Evolutionary conservation across 2,329 filamentous ascomycete species (phyloP).

Genomic region (Blastomyces gilchristii): DNA sequence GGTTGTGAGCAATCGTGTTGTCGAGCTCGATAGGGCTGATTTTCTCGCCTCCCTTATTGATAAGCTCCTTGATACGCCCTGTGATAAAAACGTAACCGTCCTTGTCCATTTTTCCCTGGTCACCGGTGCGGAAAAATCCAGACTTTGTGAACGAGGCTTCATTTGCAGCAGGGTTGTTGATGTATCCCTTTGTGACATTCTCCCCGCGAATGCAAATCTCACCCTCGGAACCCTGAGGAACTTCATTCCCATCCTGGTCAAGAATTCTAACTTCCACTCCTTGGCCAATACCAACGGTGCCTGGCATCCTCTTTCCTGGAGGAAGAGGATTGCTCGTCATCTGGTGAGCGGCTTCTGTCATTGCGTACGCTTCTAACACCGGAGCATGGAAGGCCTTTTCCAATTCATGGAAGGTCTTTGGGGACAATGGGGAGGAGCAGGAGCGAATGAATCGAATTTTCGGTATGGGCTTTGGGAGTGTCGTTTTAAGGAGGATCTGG

Average conservation of each 20-base stretch:
- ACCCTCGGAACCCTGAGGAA: constrained; percentile 59
- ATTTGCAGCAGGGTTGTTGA: constrained; percentile 74
- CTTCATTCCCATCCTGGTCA: constrained; percentile 56
- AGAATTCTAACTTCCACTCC: constrained; percentile 75
- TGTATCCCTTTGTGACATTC: constrained; percentile 75
- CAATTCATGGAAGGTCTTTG: constrained; percentile 69
- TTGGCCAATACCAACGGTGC: constrained; percentile 72
- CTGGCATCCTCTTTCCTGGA: constrained; percentile 62
- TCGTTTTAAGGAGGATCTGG: constrained; percentile 71
- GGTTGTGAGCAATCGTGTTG: constrained; percentile 65
- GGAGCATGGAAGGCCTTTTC: constrained; percentile 67
- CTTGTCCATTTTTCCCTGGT: constrained; percentile 69
- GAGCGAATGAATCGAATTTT: constrained; percentile 78
- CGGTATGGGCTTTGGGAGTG: constrained; percentile 56
- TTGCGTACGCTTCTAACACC: constrained; percentile 81
- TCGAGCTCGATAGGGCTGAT: constrained; percentile 82
- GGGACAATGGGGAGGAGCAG: constrained; percentile 73
- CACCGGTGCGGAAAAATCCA: constrained; percentile 82
- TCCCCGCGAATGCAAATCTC: constrained; percentile 76
- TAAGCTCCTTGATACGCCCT: constrained; percentile 85
- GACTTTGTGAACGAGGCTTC: constrained; percentile 58
- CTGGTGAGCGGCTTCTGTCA: constrained; percentile 68
- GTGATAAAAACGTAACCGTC: constrained; percentile 81
- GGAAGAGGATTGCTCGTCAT: constrained; percentile 53
- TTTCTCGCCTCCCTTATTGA: constrained; percentile 82